Evolutionary conservation across 2,329 filamentous ascomycete genomes (phyloP), one percentile per base, ranked within the genome.

Genomic region (Podosphaera fusca): DNA sequence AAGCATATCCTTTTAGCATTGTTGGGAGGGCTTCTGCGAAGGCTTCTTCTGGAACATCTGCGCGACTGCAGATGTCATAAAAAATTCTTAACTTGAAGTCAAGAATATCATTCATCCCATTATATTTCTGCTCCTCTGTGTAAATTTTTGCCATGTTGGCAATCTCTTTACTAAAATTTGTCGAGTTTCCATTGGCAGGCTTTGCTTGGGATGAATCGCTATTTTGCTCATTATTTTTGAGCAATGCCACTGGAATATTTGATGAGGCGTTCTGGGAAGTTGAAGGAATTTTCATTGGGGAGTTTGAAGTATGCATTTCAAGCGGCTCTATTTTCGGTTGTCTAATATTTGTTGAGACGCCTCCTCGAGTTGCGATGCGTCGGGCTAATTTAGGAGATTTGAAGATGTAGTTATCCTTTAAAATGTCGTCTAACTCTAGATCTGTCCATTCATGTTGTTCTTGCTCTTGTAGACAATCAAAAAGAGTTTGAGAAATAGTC

Each of bases 1-100:
- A 29, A 7, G 55, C 58, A 33, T 57, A 42, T 12, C 50, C 51
- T 36, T 55, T 50, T 33, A 59, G 47, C 50, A 59, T 57, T 33
- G 50, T 55, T 1, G 55, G 46, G 35, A 57, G 55, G 3, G 55
- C 58, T 21, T 33, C 51, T n/a, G 35, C 12, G 29, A 35, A 42
- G 10, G 29, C 55, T 7, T 45, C 46, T 21, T 21, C 21, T 21
- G 21, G 21, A 21, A 21, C 21, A 1, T 21, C 21, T 21, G 21
- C 21, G 21, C 21, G 21, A 21, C 21, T 21, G 21, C 21, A 21
- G 21, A 21, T 21, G 21, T 21, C 21, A 21, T 21, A 21, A 21
- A 21, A 21, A 21, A 21, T 21, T 21, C 21, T 21, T 21, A 21
- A 21, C 21, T 21, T 21, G 21, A 21, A 21, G 21, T 21, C 21